phyloP scores from a whole-genome alignment of 805 yeast genomes.

The Starmerella tilneyi region DNA sequence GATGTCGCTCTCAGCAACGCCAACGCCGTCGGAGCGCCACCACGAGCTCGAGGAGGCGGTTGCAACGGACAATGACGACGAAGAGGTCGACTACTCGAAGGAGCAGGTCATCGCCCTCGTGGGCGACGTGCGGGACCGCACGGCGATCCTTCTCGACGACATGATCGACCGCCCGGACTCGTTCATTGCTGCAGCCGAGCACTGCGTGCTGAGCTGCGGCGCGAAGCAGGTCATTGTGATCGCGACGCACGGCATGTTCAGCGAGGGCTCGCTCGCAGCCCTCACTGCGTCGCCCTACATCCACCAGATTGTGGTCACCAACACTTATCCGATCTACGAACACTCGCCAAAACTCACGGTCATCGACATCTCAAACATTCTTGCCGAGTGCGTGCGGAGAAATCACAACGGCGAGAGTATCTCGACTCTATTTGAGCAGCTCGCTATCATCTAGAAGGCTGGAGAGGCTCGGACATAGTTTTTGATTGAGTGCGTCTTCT shows the following conservation, averaged over 20 bases:
- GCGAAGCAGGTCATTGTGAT: constrained; percentile 82
- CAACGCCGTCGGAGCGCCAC: too few species aligned
- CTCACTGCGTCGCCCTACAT: constrained; percentile 70
- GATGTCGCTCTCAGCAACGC: constrained; percentile 32
- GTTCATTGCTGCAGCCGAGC: constrained; percentile 96
- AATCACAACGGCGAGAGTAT: constrained; percentile 97
- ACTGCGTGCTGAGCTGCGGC: constrained; percentile 89
- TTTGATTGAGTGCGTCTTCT: background rate
- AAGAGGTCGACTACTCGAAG: constrained; percentile 54
- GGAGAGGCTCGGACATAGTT: background rate
- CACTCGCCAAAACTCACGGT: constrained; percentile 63
- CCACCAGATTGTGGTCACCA: constrained; percentile 88
- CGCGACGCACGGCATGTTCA: constrained; percentile 93
- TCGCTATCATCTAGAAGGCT: constrained; percentile 37
- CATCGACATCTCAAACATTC: constrained; percentile 87
- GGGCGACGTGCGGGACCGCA: constrained; percentile 85
- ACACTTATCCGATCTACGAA: constrained; percentile 80
- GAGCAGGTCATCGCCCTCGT: constrained; percentile 92
- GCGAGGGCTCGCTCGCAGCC: constrained; percentile 73
- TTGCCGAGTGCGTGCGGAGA: constrained; percentile 97
- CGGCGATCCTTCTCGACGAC: constrained; percentile 91
- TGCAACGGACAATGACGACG: constrained; percentile 38
- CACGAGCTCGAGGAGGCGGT: background rate
- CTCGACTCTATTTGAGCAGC: constrained; percentile 81
- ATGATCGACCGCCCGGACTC: constrained; percentile 93